phyloP scores from a whole-genome alignment of 768 basidiomycete genomes.

The Lentinula aciculospora region DNA sequence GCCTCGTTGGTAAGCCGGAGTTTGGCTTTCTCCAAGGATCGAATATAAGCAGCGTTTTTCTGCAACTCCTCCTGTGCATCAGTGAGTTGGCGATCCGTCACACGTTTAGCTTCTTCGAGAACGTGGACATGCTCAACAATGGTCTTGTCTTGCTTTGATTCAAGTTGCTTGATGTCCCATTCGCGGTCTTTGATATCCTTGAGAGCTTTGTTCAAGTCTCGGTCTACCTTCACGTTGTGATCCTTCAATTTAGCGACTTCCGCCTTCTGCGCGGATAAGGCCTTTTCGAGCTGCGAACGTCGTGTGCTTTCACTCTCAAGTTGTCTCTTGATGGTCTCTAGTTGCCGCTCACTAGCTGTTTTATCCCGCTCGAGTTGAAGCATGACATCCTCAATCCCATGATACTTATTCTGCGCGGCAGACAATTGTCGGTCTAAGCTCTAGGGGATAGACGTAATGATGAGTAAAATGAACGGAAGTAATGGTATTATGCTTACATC shows the following conservation, averaged over 20 bases:
- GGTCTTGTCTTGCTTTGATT: conserved; percentile 91
- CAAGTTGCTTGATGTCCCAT: conserved; percentile 81
- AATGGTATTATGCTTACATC: conserved; percentile 47
- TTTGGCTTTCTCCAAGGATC: conserved; percentile 83
- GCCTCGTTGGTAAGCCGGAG: conserved; percentile 68
- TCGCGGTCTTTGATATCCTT: conserved; percentile 77
- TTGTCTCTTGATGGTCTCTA: conserved; percentile 66
- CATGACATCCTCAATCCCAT: conserved; percentile 84
- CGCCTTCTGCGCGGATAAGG: conserved; percentile 52
- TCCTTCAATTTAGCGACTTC: conserved; percentile 70
- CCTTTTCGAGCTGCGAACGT: conserved; percentile 70
- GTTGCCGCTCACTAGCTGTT: conserved; percentile 47
- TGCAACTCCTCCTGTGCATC: conserved; percentile 77
- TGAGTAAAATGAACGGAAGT: conserved; percentile 4
- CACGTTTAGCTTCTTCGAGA: conserved; percentile 89
- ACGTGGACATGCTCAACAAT: conserved; percentile 98
- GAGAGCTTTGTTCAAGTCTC: conserved; percentile 77
- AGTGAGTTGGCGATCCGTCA: conserved; percentile 86
- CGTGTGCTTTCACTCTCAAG: conserved; percentile 70
- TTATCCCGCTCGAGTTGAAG: conserved; percentile 78
- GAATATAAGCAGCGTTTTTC: conserved; percentile 69
- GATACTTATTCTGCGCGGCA: conserved; percentile 66
- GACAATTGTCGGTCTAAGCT: conserved; percentile 73
- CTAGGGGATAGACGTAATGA: conserved; percentile 29
- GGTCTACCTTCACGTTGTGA: conserved; percentile 63